Conservation (phyloP, 225 moss, liverwort and hornwort species). For the Antitrichia curtipendula region DNA sequence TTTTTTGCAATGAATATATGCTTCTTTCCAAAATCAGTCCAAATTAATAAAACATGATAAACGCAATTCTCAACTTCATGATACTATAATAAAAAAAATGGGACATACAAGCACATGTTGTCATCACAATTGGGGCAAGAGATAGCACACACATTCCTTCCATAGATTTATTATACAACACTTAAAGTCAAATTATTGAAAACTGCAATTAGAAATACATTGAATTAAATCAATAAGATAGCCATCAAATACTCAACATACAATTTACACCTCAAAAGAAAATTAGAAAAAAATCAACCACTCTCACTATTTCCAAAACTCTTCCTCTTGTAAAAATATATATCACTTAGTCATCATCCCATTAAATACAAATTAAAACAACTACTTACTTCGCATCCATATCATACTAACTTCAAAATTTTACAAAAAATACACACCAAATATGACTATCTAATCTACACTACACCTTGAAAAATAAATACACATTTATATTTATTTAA, state of each 20-base stretch:
- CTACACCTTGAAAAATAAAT: not conserved
- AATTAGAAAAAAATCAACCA: not conserved
- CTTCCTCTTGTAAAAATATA: fast-evolving
- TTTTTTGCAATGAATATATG: not conserved
- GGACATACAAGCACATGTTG: not conserved
- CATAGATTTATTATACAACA: not conserved
- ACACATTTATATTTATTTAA: not conserved
- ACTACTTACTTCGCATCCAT: not conserved
- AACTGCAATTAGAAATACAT: fast-evolving
- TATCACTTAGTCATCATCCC: not conserved
- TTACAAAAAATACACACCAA: fast-evolving
- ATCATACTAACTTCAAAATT: not conserved
- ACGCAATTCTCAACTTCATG: not conserved
- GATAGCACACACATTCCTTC: not conserved
- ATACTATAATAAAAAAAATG: not conserved
- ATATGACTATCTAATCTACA: not conserved
- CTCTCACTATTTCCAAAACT: not conserved
- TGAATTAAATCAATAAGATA: not conserved
- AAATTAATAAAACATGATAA: not conserved
- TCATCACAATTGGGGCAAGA: fast-evolving
- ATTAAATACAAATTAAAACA: not conserved
- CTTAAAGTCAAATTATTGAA: not conserved
- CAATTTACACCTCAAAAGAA: not conserved
- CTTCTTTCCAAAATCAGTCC: fast-evolving
- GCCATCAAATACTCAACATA: not conserved